A percentile compares a stretch with the other conserved stretches of the same genome.
These are phyloP conservation scores for Juncus effusus DNA, from an alignment of 176 grass and related monocot genomes.

Conservation along the genomic window DNA sequence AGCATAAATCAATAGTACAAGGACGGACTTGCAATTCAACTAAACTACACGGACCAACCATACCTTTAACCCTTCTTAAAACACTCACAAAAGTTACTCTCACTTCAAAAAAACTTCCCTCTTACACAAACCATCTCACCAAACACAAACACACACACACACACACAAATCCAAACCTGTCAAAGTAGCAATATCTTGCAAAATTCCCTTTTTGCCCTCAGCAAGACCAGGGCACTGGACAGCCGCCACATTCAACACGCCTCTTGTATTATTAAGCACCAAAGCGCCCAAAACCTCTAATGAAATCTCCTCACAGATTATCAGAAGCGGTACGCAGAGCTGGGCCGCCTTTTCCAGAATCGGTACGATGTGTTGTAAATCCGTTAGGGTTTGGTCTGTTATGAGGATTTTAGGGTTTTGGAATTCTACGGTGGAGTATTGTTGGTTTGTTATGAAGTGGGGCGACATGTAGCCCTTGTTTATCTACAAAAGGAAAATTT, in stretches of 20 bases:
- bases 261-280: conserved; percentile 86
- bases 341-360: conserved; percentile 79
- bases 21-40: too few relatives aligned
- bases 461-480: conserved; percentile 91
- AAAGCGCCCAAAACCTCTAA: conserved; percentile 53
- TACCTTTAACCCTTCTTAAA: too few relatives aligned
- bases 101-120: too few relatives aligned
- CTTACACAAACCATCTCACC: too few relatives aligned
- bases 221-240: conserved; percentile 80
- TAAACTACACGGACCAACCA: too few relatives aligned
- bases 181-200: conserved; percentile 96
- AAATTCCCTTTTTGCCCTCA: conserved; percentile 83
- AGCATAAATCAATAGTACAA: too few relatives aligned
- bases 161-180: conserved; percentile 47
- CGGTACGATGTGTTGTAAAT: conserved; percentile 72
- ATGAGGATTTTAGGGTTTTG: conserved; percentile 86
- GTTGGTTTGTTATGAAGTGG: conserved; percentile 94
- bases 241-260: conserved; percentile 73
- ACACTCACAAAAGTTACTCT: too few relatives aligned
- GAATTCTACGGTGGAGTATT: conserved; percentile 82
- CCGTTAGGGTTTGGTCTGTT: conserved; percentile 70
- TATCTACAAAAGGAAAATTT: conserved; percentile 47
- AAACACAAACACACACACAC: too few relatives aligned
- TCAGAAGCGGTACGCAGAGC: conserved; percentile 79
- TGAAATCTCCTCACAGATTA: conserved; percentile 89